Evolutionary conservation across 2,329 filamentous ascomycete species (phyloP).

Genomic region (Chrysoporthe puriensis): DNA sequence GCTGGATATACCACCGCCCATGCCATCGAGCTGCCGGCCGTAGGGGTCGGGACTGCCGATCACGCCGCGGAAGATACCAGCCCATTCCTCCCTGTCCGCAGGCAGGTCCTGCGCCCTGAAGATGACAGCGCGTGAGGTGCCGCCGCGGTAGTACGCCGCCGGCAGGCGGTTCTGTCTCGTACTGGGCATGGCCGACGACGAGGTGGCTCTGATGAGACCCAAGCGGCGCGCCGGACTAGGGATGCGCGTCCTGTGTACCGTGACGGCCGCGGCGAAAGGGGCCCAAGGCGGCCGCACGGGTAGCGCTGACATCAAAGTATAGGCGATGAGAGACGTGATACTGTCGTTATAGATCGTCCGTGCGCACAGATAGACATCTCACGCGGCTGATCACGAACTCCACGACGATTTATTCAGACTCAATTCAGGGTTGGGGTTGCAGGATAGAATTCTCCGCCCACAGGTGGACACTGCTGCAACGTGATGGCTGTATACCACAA

Average conservation of each 20-base stretch:
- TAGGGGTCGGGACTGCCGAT: conserved; percentile 70
- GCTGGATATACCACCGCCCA: conserved; percentile 70
- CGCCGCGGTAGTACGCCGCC: conserved; percentile 67
- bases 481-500: too few relatives aligned
- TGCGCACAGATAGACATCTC: not conserved
- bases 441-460: too few relatives aligned
- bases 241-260: too few relatives aligned
- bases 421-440: too few relatives aligned
- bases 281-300: not conserved
- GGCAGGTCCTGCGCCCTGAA: conserved; percentile 59
- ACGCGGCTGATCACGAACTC: not conserved
- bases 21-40: conserved; percentile 72
- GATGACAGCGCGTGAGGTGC: conserved; percentile 70
- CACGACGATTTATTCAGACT: too few relatives aligned
- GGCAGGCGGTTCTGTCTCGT: conserved; percentile 37
- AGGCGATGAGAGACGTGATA: not conserved
- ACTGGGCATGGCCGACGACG: not conserved
- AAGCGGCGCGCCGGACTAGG: not conserved
- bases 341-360: not conserved
- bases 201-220: not conserved
- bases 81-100: conserved; percentile 47
- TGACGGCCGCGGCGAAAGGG: not conserved
- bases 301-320: not conserved
- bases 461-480: too few relatives aligned
- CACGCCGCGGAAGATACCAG: conserved; percentile 57